A percentile compares a stretch with the other conserved stretches of the same genome.
These are phyloP conservation scores for Lomentospora prolificans DNA, from an alignment of 2,329 filamentous ascomycete species.

Conservation along the genomic window DNA sequence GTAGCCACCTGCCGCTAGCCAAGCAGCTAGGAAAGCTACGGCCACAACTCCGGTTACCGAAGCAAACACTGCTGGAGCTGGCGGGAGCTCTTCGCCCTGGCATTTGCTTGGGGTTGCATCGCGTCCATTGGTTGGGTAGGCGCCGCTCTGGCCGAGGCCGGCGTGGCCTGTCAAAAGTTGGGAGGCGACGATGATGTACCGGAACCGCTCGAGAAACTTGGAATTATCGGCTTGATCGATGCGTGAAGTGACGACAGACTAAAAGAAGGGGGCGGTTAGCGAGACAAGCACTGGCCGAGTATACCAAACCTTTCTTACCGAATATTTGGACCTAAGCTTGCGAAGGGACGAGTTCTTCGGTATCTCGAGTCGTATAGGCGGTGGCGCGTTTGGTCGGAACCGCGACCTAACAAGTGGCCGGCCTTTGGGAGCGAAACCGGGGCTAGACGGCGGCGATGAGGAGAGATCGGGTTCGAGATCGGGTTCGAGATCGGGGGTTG, in stretches of 20 bases:
- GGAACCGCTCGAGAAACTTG: conserved; percentile 83
- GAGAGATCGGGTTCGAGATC: conserved; percentile 27
- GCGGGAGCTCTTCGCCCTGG: conserved; percentile 17
- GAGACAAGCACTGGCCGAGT: conserved; percentile 12
- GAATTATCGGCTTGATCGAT: conserved; percentile 71
- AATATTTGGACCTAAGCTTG: conserved; percentile 39
- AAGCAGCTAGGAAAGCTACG: conserved; percentile 64
- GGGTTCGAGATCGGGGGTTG: conserved; percentile 27
- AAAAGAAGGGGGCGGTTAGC: conserved; percentile 7
- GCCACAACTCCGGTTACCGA: conserved; percentile 56
- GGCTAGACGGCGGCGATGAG: conserved; percentile 37
- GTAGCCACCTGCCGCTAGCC: conserved; percentile 44
- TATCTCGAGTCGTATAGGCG: conserved; percentile 32
- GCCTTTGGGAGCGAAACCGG: conserved; percentile 47
- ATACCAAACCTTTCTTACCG: conserved; percentile 30
- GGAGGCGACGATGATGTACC: conserved; percentile 86
- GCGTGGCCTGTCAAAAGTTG: conserved; percentile 70
- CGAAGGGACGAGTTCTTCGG: conserved; percentile 28
- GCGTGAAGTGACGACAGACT: conserved; percentile 62
- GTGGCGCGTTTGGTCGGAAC: conserved; percentile 39
- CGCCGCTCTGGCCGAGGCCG: conserved; percentile 27
- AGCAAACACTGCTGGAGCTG: conserved; percentile 34
- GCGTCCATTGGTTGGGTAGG: conserved; percentile 5
- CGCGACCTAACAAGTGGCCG: conserved; percentile 43
- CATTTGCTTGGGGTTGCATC: neutral